A percentile compares a stretch with the other conserved stretches of the same genome.
Evolutionary conservation across 495 filamentous ascomycete genomes (phyloP).

Genomic region (Delitschia confertaspora): DNA sequence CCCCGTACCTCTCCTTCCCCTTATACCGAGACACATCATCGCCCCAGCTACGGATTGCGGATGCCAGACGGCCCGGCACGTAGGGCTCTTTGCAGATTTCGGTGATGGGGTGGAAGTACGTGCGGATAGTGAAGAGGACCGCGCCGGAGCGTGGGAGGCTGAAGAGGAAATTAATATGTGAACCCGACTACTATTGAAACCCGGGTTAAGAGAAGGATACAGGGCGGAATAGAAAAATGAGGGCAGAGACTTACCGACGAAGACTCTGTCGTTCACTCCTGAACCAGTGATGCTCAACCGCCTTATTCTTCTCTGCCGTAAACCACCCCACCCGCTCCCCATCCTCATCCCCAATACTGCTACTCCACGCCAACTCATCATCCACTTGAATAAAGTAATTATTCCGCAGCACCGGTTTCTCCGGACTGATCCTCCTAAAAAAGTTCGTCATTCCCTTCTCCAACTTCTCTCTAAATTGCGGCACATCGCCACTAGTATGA

Average conservation of each 20-base stretch:
- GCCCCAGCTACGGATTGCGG: constrained; percentile 63
- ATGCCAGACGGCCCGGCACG: constrained; percentile 35
- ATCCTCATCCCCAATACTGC: constrained; percentile 70
- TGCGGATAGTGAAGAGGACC: constrained; percentile 46
- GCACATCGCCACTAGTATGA: constrained; percentile 74
- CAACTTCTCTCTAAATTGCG: constrained; percentile 65
- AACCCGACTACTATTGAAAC: background rate
- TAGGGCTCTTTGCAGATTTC: constrained; percentile 35
- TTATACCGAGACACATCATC: constrained; percentile 79
- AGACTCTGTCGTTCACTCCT: constrained; percentile 72
- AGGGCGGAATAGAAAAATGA: background rate
- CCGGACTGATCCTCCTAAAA: constrained; percentile 33
- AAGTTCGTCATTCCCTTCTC: constrained; percentile 50
- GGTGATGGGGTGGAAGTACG: constrained; percentile 37
- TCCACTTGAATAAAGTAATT: constrained; percentile 41
- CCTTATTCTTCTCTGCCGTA: constrained; percentile 67
- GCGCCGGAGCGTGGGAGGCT: constrained; percentile 61
- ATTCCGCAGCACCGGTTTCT: constrained; percentile 34
- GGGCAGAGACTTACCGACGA: constrained; percentile 39
- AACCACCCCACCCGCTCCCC: constrained; percentile 56
- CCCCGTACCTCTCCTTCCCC: constrained; percentile 68
- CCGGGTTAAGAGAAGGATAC: background rate
- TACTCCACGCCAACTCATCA: constrained; percentile 44
- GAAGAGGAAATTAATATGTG: background rate
- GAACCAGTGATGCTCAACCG: constrained; percentile 68